Evolutionary conservation across 2,329 filamentous ascomycete species (phyloP).

Genomic region (Ophiostoma angusticollis): DNA sequence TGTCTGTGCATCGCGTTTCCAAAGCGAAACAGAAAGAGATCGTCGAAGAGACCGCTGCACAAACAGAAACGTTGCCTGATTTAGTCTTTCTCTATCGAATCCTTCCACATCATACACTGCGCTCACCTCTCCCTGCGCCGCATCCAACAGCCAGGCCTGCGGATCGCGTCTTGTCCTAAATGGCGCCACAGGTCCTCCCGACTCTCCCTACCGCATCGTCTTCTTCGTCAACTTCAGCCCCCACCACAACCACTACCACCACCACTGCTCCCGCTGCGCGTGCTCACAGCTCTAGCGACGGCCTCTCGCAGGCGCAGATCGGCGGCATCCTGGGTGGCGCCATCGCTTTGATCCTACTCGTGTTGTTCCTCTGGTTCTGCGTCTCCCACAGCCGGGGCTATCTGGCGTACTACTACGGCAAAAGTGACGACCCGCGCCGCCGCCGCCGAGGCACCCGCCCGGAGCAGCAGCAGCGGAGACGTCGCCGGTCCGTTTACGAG

Average conservation of each 20-base stretch:
- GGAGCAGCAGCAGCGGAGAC: neutral
- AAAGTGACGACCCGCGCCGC: neutral
- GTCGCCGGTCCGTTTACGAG: neutral
- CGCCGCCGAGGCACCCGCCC: neutral
- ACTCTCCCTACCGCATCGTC: too few species aligned
- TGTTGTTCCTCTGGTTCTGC: constrained; percentile 23
- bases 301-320: constrained; percentile 21
- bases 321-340: constrained; percentile 29
- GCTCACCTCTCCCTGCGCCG: too few species aligned
- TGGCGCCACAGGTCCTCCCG: too few species aligned
- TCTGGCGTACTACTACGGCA: neutral
- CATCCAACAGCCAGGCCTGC: too few species aligned
- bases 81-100: too few species aligned
- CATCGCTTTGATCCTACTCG: constrained; percentile 24
- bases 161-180: too few species aligned
- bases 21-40: too few species aligned
- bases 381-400: constrained; percentile 10
- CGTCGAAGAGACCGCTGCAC: too few species aligned
- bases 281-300: neutral
- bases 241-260: neutral
- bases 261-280: neutral
- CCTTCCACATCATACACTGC: too few species aligned
- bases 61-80: too few species aligned
- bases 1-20: too few species aligned
- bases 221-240: too few species aligned